Evolutionary conservation across 2,329 filamentous ascomycete species (phyloP), one percentile per base, ranked within the genome.

Genomic region (Rhytidhysteron rufulum): DNA sequence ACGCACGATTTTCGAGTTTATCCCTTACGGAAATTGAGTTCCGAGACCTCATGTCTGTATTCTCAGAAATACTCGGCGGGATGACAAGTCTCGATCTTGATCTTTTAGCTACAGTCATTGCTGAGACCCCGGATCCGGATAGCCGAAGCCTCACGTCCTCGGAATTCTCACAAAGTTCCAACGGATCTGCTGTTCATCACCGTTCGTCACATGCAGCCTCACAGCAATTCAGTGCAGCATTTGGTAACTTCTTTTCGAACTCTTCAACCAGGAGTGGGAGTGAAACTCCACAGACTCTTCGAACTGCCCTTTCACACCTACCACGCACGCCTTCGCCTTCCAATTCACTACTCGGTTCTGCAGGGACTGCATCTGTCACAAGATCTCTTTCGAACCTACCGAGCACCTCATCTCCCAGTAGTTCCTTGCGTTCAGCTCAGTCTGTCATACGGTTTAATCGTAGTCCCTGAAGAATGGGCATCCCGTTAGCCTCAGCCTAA

Each of bases 31-130:
- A 90, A 51, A 56, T 67, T 0, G 77, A 84, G 37, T 97, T 98
- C 60, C 77, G 85, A 27, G 69, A 76, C 17, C 71, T 96, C 21
- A 96, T 96, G 88, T 78, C 82, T 41, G 73, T 86, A 19, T 96
- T 97, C 63, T 86, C 90, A 2, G 80, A 86, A 39, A 71, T 97
- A 0, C 70, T 97, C 11, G 80, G 85, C 38, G 78, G 75, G 15
- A 95, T 97, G 86, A 76, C 71, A 20, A 73, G 78, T 0, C 68
- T 88, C 3, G 72, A 84, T 42, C 68, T 77, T 0, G 67, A 68
- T 0, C 60, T 80, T 4, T 58, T 88, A 16, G 67, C 67, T 19
- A 65, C 70, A 37, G 52, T 59, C n/a, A 62, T 58, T 34, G 54
- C 54, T 3, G 50, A 56, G 10, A 51, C 46, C 34, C 38, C 50